Conservation (phyloP, 441 rosid genomes). For the Jatropha podagrica region DNA sequence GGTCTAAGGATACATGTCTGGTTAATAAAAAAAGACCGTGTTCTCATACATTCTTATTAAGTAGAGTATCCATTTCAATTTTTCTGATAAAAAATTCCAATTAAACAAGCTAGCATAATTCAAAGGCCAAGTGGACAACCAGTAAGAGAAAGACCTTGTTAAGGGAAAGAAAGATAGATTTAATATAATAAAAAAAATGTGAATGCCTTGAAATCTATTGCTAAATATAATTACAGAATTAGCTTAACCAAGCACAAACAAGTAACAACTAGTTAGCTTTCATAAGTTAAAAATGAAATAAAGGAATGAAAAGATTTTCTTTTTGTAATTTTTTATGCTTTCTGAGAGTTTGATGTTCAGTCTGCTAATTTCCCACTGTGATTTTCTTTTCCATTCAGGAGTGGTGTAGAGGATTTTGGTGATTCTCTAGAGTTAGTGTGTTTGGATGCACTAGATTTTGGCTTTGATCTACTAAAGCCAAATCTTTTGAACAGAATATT, state of each 20-base stretch:
- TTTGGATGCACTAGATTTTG: conserved; percentile 34
- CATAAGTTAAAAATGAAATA: not conserved
- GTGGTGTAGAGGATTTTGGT: conserved; percentile 31
- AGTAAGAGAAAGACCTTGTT: not conserved
- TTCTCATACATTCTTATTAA: too few species aligned
- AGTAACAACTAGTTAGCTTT: conserved; percentile 9
- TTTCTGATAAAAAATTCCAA: too few species aligned
- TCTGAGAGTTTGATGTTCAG: not conserved
- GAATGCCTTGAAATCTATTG: not conserved
- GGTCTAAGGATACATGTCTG: too few species aligned
- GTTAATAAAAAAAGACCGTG: too few species aligned
- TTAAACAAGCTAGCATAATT: too few species aligned
- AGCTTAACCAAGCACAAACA: conserved; percentile 9
- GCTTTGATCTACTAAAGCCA: conserved; percentile 42
- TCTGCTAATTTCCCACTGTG: conserved; percentile 26
- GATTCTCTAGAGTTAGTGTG: conserved; percentile 26
- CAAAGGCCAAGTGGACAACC: not conserved
- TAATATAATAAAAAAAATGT: not conserved
- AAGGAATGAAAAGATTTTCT: not conserved
- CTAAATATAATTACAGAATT: conserved; percentile 20
- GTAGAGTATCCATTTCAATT: too few species aligned
- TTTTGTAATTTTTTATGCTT: not conserved
- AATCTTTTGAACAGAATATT: conserved; percentile 51
- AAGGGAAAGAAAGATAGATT: not conserved
- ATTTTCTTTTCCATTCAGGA: conserved; percentile 29